These are phyloP conservation scores for Kwoniella shandongensis DNA, from an alignment of 768 basidiomycete genomes.

Conservation along the genomic window DNA sequence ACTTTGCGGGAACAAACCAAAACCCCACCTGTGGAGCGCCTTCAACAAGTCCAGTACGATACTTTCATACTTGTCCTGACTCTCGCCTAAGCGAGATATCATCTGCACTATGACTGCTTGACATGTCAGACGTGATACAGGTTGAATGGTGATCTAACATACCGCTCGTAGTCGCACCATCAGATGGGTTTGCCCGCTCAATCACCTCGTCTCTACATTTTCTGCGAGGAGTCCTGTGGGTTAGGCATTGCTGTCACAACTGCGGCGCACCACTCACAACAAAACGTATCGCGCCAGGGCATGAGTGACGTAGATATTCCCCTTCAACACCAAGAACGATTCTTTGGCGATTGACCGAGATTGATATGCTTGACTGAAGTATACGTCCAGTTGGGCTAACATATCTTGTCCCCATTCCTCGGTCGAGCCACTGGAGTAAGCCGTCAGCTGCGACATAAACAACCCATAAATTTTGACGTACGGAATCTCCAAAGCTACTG, in stretches of 20 bases:
- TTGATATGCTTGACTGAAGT: constrained; percentile 3
- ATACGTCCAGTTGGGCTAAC: constrained; percentile 7
- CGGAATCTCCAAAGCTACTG: constrained; percentile 1
- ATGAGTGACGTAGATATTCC: constrained; percentile 17
- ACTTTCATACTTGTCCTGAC: constrained; percentile 1
- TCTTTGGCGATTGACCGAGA: constrained; percentile 5
- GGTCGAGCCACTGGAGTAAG: background rate
- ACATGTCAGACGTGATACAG: no score
- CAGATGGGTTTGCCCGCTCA: constrained; percentile 3
- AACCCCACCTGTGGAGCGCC: constrained; percentile 10
- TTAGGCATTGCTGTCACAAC: background rate
- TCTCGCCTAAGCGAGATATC: background rate
- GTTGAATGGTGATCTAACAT: background rate
- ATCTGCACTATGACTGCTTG: constrained; percentile 5
- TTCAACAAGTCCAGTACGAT: constrained; percentile 9
- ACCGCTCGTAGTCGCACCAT: background rate
- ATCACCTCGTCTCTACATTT: constrained; percentile 11
- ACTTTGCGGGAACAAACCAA: background rate
- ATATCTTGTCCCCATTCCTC: constrained; percentile 12
- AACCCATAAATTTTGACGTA: no score
- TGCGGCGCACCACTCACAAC: constrained; percentile 3
- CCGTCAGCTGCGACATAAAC: background rate
- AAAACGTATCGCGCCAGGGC: constrained; percentile 13
- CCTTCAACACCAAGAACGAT: constrained; percentile 6
- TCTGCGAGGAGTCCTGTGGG: background rate